Base-by-base conservation (phyloP, 2,329 filamentous ascomycete genomes). In the Neofusicoccum umdonicola region DNA sequence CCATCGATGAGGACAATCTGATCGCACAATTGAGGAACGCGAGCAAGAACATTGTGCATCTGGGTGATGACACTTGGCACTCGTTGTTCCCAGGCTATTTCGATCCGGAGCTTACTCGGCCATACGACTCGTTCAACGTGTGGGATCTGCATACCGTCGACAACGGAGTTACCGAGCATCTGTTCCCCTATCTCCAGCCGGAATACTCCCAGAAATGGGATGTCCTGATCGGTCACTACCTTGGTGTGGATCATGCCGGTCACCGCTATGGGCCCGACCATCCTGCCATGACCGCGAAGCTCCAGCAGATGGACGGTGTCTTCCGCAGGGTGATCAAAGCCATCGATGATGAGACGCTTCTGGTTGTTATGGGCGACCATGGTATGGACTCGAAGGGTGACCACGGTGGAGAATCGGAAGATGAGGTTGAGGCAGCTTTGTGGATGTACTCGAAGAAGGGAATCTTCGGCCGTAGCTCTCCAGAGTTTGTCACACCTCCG, bases 11-110 rank as follows among this genome's bases (percentile, higher is more conserved):
- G 81, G 95, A 99, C 75, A 92, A 91, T 69, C 69, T 91, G 51
- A 80, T 92, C 13, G 84, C 84, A 62, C 89, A 91, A 71, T 71
- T 91, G 66, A 83, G 81, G 64, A 80, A 83, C 70, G 85, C 86
- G 15, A 87, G 87, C 41, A 90, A 92, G 82, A 91, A 85, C 68
- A 87, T 99, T 69, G 95, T 93, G 5, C 96, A 99, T 72, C 81
- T 99, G 42, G 95, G 95, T n/a, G 95, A 99, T 76, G 94, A 99
- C 78, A 99, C 95, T 4, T 99, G 95, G 95, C 91, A 93, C 69
- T 85, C 92, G 48, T 82, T 99, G 15, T 99, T 98, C 74, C 95
- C 95, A 0, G 91, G 85, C n/a, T 93, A 96, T 76, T 99, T 99
- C 72, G 89, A 97, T 75, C 81, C 88, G 8, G 90, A 94, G 64